phyloP scores from a whole-genome alignment of 768 basidiomycete genomes.

The Amyloporia xantha region DNA sequence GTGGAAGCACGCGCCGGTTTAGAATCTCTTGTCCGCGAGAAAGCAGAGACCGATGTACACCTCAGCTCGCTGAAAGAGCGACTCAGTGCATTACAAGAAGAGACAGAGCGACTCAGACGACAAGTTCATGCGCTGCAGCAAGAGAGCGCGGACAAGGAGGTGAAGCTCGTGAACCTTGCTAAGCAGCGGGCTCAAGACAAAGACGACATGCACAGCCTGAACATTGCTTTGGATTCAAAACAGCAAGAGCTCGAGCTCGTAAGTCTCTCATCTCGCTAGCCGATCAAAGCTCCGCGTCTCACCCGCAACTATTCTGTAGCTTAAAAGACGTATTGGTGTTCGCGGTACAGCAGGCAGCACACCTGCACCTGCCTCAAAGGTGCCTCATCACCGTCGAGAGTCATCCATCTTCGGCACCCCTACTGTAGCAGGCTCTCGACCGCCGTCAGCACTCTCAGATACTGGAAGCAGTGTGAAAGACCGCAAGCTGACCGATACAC shows the following conservation, averaged over 20 bases:
- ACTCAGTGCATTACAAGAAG: slow-evolving; percentile 32
- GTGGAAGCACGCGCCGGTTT: slow-evolving; percentile 39
- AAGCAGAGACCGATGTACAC: slow-evolving; percentile 50
- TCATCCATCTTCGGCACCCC: slow-evolving; percentile 55
- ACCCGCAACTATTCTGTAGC: slow-evolving; percentile 8
- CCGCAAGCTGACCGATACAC: slow-evolving; percentile 11
- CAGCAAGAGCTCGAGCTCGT: slow-evolving; percentile 93
- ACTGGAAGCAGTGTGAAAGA: slow-evolving; percentile 34
- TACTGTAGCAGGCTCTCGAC: slow-evolving; percentile 34
- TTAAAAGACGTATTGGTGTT: slow-evolving; percentile 54
- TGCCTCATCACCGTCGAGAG: slow-evolving; percentile 39
- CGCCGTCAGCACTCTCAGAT: slow-evolving; percentile 52
- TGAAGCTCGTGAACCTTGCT: slow-evolving; percentile 65
- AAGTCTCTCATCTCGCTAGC: slow-evolving; percentile 20
- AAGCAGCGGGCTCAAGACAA: slow-evolving; percentile 62
- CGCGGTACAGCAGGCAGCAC: slow-evolving; percentile 51
- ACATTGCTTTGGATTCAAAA: slow-evolving; percentile 89
- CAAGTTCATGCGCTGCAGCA: slow-evolving; percentile 69
- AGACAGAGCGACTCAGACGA: slow-evolving; percentile 47
- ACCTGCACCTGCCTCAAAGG: slow-evolving; percentile 34
- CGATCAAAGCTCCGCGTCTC: background rate
- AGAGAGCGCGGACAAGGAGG: slow-evolving; percentile 80
- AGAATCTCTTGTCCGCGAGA: slow-evolving; percentile 44
- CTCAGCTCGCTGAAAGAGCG: slow-evolving; percentile 43
- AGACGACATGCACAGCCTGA: slow-evolving; percentile 77